Conservation (phyloP, 2,329 filamentous ascomycete species). For the Phoma herbarum region DNA sequence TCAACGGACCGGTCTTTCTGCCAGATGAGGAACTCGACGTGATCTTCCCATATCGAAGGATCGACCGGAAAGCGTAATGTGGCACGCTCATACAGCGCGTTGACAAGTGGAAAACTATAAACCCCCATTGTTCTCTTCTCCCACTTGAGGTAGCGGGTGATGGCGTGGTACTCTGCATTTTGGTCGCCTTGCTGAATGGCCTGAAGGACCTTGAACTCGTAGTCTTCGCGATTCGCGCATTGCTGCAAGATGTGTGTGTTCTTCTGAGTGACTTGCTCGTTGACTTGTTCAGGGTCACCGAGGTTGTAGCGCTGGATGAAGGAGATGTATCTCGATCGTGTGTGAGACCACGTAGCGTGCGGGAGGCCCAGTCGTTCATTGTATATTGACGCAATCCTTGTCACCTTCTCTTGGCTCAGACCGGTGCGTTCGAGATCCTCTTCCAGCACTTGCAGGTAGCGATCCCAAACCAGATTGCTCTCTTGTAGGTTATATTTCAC, state of each 20-base stretch:
- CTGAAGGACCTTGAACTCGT: constrained; percentile 71
- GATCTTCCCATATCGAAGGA: constrained; percentile 82
- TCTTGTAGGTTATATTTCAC: constrained; percentile 79
- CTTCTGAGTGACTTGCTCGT: constrained; percentile 72
- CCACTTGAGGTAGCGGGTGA: constrained; percentile 81
- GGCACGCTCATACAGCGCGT: constrained; percentile 79
- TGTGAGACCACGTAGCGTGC: constrained; percentile 77
- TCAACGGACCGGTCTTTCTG: constrained; percentile 56
- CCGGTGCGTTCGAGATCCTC: constrained; percentile 69
- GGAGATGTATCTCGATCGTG: constrained; percentile 76
- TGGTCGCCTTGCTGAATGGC: constrained; percentile 66
- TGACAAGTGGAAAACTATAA: constrained; percentile 63
- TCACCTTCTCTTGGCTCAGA: constrained; percentile 63
- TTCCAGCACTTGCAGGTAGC: constrained; percentile 76
- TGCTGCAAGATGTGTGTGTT: constrained; percentile 71
- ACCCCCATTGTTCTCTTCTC: constrained; percentile 71
- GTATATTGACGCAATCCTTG: constrained; percentile 74
- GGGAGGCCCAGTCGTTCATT: constrained; percentile 75
- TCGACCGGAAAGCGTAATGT: constrained; percentile 77
- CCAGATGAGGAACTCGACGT: constrained; percentile 75
- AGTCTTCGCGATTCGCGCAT: constrained; percentile 70
- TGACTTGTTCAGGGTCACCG: constrained; percentile 75
- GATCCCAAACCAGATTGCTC: constrained; percentile 81
- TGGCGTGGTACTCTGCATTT: constrained; percentile 63
- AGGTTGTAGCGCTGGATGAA: constrained; percentile 78